Base-by-base conservation (phyloP, 2,329 filamentous ascomycete species). In the Byssoonygena ceratinophila region DNA sequence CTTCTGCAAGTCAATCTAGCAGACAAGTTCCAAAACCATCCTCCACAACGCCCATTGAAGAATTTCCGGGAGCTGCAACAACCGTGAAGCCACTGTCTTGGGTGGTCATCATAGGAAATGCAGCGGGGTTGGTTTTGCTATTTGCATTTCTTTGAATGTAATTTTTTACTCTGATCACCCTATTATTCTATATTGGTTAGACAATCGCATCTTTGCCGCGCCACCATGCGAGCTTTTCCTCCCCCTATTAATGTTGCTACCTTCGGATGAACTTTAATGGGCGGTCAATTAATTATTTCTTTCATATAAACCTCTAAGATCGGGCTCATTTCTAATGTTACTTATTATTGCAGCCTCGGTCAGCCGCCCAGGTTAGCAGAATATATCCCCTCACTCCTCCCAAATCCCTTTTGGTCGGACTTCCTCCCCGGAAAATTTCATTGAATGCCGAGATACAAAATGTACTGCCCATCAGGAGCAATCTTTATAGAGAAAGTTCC, bases 61-160 rank as follows among this genome's bases (percentile, higher is more conserved):
- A 49, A 41, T 49, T 49, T 18, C 34, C 46, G 2, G 46, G 46
- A 22, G 46, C 27, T 27, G 46, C 36, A 9, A 6, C 25, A 25
- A 18, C 37, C 14, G 4, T 49, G 22, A 31, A 32, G 23, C 46
- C 46, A 12, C 14, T 20, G 6, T 4, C 34, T 4, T 49, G 37
- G 23, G 2, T 31, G 2, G 32, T 3, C 22, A 5, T 49, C 1
- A 16, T 40, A 20, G 37, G 23, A 14, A 49, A 32, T n/a, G 18
- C 25, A 7, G 34, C 37, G 7, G 46, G 4, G 4, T 27, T 48
- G 14, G n/a, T 31, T 14, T 31, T 49, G 4, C 20, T 41, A 7
- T 27, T 41, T 14, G 27, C 23, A 23, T 31, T 49, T 1, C n/a
- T 49, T 22, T 49, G 23, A 32, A 4, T 40, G 14, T 49, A 31